Evolutionary conservation across 2,329 filamentous ascomycete species (phyloP).

Genomic region (Parastagonospora nodorum): DNA sequence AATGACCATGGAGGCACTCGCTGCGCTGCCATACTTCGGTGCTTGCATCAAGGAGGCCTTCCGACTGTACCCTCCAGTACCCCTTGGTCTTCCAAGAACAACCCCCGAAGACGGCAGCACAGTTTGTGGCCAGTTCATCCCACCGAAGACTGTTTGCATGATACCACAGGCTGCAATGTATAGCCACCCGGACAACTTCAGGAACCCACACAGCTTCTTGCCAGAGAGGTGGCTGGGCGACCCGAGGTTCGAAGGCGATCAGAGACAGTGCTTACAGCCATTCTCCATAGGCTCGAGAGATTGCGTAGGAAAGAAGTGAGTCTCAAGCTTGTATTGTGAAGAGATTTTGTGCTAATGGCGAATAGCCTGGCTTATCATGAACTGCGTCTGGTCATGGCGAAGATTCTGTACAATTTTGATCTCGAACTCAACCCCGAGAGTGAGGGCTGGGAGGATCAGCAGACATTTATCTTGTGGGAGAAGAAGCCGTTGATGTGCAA

Average conservation of each 20-base stretch:
- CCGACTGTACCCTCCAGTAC: conserved; percentile 50
- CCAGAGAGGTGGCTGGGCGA: conserved; percentile 50
- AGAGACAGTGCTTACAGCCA: conserved; percentile 46
- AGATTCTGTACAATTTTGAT: conserved; percentile 47
- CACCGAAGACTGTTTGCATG: conserved; percentile 24
- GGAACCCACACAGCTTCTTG: conserved; percentile 40
- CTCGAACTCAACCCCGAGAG: conserved; percentile 42
- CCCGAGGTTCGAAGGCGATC: conserved; percentile 29
- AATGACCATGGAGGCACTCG: conserved; percentile 40
- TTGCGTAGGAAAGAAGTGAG: conserved; percentile 46
- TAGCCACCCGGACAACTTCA: conserved; percentile 37
- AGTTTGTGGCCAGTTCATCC: conserved; percentile 45
- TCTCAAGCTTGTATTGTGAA: not conserved
- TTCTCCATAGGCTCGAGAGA: conserved; percentile 53
- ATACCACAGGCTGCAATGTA: conserved; percentile 28
- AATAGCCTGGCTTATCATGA: conserved; percentile 46
- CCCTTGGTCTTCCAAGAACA: conserved; percentile 39
- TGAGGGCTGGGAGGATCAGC: conserved; percentile 38
- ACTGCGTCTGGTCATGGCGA: conserved; percentile 49
- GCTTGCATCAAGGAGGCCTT: conserved; percentile 50
- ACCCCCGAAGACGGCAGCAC: conserved; percentile 44
- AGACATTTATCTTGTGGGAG: conserved; percentile 45
- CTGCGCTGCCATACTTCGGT: conserved; percentile 43
- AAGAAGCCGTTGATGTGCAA: conserved; percentile 43
- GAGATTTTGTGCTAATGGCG: conserved; percentile 6